Conservation (phyloP, 2,329 filamentous ascomycete species). For the Xylariaceae sp. region DNA sequence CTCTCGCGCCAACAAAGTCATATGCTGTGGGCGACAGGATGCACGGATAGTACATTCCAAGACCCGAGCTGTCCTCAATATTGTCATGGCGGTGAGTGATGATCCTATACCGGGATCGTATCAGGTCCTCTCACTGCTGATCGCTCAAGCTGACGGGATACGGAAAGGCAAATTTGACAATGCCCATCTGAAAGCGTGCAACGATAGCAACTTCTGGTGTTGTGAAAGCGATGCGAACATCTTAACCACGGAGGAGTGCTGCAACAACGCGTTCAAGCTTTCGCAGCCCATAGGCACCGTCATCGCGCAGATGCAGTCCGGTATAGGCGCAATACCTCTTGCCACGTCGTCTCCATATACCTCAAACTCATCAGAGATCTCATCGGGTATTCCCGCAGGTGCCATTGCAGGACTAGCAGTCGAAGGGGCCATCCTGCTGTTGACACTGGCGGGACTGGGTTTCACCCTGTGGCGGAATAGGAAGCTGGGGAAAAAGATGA, state of each 20-base stretch:
- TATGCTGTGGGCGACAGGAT: constrained; percentile 24
- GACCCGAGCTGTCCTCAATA: constrained; percentile 28
- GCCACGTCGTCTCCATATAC: constrained; percentile 3
- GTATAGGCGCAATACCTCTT: constrained; percentile 16
- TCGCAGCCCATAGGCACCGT: constrained; percentile 22
- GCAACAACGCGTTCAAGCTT: constrained; percentile 21
- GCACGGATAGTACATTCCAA: constrained; percentile 27
- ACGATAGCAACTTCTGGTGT: constrained; percentile 27
- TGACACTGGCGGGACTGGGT: constrained; percentile 5
- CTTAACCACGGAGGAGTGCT: constrained; percentile 19
- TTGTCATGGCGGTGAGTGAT: constrained; percentile 22
- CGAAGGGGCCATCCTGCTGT: constrained; percentile 13
- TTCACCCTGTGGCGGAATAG: constrained; percentile 21
- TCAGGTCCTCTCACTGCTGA: background rate
- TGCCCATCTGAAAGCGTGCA: constrained; percentile 18
- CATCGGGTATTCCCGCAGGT: constrained; percentile 9
- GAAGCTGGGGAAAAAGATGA: constrained; percentile 7
- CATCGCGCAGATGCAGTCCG: constrained; percentile 21
- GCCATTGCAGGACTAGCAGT: constrained; percentile 18
- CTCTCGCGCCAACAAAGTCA: constrained; percentile 19
- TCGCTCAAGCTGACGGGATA: background rate
- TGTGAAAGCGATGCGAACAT: constrained; percentile 20
- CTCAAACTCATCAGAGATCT: constrained; percentile 1
- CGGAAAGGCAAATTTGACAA: constrained; percentile 18
- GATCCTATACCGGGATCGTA: background rate